phyloP scores from a whole-genome alignment of 305 asterid species.

The Fraxinus floribunda region DNA sequence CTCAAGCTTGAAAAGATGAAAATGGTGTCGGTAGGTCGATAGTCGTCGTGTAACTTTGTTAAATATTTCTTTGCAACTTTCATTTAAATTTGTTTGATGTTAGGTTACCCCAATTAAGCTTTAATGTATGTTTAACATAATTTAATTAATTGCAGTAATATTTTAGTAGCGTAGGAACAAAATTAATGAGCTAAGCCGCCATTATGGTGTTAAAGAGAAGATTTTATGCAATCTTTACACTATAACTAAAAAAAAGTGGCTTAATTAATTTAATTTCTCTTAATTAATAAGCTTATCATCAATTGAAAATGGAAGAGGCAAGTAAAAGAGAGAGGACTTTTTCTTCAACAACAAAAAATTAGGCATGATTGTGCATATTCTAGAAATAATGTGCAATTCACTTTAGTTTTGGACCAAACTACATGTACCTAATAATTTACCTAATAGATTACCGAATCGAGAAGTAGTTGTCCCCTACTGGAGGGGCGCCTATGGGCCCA shows the following conservation, averaged over 20 bases:
- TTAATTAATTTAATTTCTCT: slow-evolving; percentile 5
- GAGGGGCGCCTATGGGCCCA: too few relatives aligned
- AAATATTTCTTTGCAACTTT: too few relatives aligned
- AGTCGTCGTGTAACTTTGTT: slow-evolving; percentile 17
- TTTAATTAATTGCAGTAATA: slow-evolving; percentile 11
- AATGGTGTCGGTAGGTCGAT: background rate
- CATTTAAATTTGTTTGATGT: background rate
- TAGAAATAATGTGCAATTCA: background rate
- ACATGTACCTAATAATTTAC: too few relatives aligned
- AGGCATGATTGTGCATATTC: background rate
- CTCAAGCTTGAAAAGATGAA: background rate
- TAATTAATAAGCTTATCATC: slow-evolving; percentile 7
- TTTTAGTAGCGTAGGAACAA: slow-evolving; percentile 29
- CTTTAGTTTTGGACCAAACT: too few relatives aligned
- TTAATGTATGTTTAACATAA: background rate
- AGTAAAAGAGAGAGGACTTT: background rate
- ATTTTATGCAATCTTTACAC: slow-evolving; percentile 41
- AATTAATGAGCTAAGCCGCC: slow-evolving; percentile 61
- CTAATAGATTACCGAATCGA: too few relatives aligned
- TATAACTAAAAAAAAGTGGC: slow-evolving; percentile 28
- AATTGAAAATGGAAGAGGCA: background rate
- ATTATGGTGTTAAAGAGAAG: slow-evolving; percentile 40
- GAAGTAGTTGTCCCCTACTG: too few relatives aligned
- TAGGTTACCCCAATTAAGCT: slow-evolving; percentile 27
- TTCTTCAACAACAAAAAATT: background rate